A percentile compares a stretch with the other conserved stretches of the same genome.
Evolutionary conservation across 108 stramenopile genomes (phyloP).

Genomic region (Nitzschia inconspicua): DNA sequence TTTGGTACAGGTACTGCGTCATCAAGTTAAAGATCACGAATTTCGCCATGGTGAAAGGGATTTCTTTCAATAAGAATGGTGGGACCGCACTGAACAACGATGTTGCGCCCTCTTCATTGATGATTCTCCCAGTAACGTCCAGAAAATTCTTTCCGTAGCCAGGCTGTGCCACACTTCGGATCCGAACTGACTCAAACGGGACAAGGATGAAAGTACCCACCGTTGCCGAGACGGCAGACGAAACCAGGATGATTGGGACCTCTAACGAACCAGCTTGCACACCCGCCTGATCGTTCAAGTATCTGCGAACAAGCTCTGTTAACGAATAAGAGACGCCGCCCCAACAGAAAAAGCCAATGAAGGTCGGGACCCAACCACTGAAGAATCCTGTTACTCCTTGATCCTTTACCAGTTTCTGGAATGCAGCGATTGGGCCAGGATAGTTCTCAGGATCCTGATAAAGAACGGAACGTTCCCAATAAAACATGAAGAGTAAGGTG

Average conservation of each 20-base stretch:
- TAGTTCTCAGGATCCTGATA: slow-evolving; percentile 79
- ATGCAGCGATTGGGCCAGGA: slow-evolving; percentile 45
- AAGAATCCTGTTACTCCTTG: slow-evolving; percentile 62
- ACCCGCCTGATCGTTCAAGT: slow-evolving; percentile 23
- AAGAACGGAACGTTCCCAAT: no score
- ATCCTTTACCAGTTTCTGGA: slow-evolving; percentile 54
- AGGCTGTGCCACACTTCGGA: slow-evolving; percentile 64
- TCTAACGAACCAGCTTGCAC: slow-evolving; percentile 27
- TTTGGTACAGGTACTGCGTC: slow-evolving; percentile 47
- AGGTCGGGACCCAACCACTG: slow-evolving; percentile 81
- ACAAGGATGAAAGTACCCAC: slow-evolving; percentile 54
- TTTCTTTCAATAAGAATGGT: slow-evolving; percentile 43
- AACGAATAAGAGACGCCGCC: slow-evolving; percentile 65
- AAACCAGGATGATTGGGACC: slow-evolving; percentile 43
- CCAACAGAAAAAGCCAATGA: slow-evolving; percentile 74
- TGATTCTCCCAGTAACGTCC: slow-evolving; percentile 48
- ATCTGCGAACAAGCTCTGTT: slow-evolving; percentile 70
- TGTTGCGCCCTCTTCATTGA: slow-evolving; percentile 53
- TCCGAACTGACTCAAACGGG: slow-evolving; percentile 70
- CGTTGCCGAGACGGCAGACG: slow-evolving; percentile 40
- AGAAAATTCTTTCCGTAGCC: slow-evolving; percentile 54
- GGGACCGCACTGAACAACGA: slow-evolving; percentile 67
- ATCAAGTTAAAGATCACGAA: slow-evolving; percentile 60
- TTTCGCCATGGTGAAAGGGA: slow-evolving; percentile 52
- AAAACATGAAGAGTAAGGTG: no score